Percentiles rank a stretch among this genome's conserved stretches.
Conservation (phyloP, 2,329 filamentous ascomycete genomes). For the Colletotrichum sojae region DNA sequence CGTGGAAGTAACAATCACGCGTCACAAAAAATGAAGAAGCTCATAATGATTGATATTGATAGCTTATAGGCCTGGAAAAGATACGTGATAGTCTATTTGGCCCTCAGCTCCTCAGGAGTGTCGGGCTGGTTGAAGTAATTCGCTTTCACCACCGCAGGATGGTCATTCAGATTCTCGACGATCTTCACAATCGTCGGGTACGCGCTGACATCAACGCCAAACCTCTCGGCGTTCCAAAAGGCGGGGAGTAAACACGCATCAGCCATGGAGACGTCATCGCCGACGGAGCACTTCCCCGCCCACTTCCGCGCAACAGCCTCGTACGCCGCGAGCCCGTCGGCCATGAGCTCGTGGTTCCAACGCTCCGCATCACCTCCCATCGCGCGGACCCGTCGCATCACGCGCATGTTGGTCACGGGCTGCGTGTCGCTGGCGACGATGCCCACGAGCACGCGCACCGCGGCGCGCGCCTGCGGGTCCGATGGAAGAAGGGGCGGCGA, state of each 20-base stretch:
- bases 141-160: constrained; percentile 66
- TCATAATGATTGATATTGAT: not conserved
- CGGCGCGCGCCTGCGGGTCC: constrained; percentile 59
- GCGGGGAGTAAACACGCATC: constrained; percentile 72
- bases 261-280: constrained; percentile 69
- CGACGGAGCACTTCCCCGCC: constrained; percentile 68
- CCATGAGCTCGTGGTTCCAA: constrained; percentile 68
- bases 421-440: constrained; percentile 72
- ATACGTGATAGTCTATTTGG: constrained; percentile 8
- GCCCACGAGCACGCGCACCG: constrained; percentile 65
- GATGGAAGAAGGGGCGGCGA: constrained; percentile 62
- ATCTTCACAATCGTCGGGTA: constrained; percentile 64
- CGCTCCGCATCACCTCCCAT: constrained; percentile 58
- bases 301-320: constrained; percentile 58
- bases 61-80: no score
- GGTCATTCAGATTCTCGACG: constrained; percentile 59
- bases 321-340: constrained; percentile 69
- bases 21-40: not conserved
- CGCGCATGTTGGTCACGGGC: constrained; percentile 71
- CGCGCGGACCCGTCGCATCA: constrained; percentile 63
- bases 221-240: constrained; percentile 69
- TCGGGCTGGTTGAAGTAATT: constrained; percentile 70
- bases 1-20: not conserved
- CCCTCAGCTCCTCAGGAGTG: constrained; percentile 46
- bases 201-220: constrained; percentile 64